Conservation (phyloP, 139 green algal genomes). For the Auxenochlorella protothecoides region DNA sequence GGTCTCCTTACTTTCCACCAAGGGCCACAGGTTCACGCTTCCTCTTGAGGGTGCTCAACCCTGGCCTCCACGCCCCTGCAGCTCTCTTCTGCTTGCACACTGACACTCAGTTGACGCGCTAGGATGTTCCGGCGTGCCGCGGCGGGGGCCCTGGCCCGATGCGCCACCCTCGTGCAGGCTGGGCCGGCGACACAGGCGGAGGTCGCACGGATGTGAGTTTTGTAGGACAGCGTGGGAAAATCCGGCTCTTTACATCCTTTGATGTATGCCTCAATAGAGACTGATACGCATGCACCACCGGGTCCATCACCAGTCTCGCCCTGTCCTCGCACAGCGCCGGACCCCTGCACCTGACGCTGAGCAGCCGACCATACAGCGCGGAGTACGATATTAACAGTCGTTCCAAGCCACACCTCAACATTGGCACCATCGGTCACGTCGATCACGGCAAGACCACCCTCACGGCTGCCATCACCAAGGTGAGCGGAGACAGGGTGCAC, state of each 20-base stretch:
- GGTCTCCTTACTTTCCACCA: no score
- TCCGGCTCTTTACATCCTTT: no score
- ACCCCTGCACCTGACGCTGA: not conserved
- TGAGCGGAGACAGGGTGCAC: slow-evolving; percentile 2
- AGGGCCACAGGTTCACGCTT: no score
- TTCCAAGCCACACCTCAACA: slow-evolving; percentile 93
- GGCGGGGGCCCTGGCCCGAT: slow-evolving; percentile 1
- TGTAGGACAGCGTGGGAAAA: no score
- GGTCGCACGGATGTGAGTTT: not conserved
- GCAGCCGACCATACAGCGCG: not conserved
- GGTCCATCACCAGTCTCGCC: not conserved
- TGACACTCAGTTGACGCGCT: no score
- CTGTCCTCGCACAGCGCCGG: not conserved
- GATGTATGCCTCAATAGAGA: no score
- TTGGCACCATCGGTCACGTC: slow-evolving; percentile 98
- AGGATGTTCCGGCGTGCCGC: slow-evolving; percentile 10
- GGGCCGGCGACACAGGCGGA: not conserved
- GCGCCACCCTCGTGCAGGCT: not conserved
- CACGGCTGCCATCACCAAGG: slow-evolving; percentile 89
- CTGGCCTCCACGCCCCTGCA: not conserved
- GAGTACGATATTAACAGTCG: slow-evolving; percentile 83
- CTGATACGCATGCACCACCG: not conserved
- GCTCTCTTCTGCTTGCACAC: not conserved
- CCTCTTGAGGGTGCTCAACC: not conserved
- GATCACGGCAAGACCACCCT: slow-evolving; percentile 99